phyloP scores from a whole-genome alignment of 2,329 filamentous ascomycete species.

The Chrysoporthe deuterocubensis region DNA sequence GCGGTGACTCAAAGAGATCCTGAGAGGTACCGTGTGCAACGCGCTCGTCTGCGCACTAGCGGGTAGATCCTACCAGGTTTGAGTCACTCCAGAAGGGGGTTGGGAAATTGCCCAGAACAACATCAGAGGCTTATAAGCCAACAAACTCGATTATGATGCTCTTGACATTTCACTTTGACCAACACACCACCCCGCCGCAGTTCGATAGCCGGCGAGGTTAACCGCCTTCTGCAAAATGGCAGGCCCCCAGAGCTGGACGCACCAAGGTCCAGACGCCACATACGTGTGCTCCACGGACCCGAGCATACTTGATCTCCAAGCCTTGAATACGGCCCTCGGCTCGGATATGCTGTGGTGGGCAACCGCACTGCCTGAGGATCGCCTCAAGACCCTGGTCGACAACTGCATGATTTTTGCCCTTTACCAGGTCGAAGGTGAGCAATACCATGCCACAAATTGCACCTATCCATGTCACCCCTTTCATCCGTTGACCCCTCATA shows the following conservation, averaged over 20 bases:
- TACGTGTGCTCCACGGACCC: slow-evolving; percentile 67
- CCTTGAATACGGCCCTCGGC: slow-evolving; percentile 59
- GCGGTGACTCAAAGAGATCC: neutral
- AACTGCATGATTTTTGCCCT: slow-evolving; percentile 65
- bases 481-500: neutral
- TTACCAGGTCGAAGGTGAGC: slow-evolving; percentile 43
- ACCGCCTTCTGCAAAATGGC: neutral
- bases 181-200: neutral
- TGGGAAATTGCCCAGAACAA: neutral
- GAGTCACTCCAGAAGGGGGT: neutral
- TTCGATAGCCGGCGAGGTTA: neutral
- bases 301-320: slow-evolving; percentile 55
- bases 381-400: slow-evolving; percentile 56
- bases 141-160: neutral
- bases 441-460: slow-evolving; percentile 28
- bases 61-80: neutral
- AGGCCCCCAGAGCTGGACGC: slow-evolving; percentile 49
- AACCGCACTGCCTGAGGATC: slow-evolving; percentile 50
- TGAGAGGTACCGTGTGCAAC: neutral
- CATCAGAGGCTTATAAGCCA: neutral
- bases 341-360: slow-evolving; percentile 67
- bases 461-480: neutral
- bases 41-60: neutral
- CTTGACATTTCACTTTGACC: neutral
- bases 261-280: slow-evolving; percentile 41